Percentiles rank a stretch among this genome's conserved stretches.
Conservation (phyloP, 2,329 filamentous ascomycete genomes). For the Myrmaecium sp. region DNA sequence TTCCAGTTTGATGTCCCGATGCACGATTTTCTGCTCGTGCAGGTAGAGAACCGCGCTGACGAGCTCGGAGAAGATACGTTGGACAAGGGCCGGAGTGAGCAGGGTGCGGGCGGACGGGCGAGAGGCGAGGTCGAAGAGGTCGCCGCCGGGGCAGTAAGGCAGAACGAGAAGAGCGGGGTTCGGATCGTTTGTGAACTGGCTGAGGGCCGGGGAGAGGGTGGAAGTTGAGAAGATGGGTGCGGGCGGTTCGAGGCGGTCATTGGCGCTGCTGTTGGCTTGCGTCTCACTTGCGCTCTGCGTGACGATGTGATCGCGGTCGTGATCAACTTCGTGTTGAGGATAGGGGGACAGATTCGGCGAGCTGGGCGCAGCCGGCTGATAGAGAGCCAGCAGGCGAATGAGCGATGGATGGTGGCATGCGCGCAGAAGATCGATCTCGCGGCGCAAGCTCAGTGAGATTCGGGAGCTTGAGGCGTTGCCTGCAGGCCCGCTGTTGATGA, state of each 20-base stretch:
- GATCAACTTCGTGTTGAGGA: too few species aligned
- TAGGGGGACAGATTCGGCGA: too few species aligned
- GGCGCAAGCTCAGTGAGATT: constrained; percentile 81
- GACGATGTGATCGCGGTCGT: too few species aligned
- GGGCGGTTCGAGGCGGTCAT: too few species aligned
- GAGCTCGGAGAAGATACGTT: constrained; percentile 79
- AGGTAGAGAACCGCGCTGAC: constrained; percentile 75
- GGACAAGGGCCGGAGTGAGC: constrained; percentile 51
- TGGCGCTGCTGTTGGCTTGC: too few species aligned
- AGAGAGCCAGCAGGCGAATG: constrained; percentile 77
- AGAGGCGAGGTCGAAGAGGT: constrained; percentile 84
- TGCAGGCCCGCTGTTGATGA: constrained; percentile 86
- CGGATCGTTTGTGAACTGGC: constrained; percentile 76
- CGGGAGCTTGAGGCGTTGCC: constrained; percentile 87
- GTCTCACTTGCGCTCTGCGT: too few species aligned
- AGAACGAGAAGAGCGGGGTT: constrained; percentile 71
- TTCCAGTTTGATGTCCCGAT: constrained; percentile 95
- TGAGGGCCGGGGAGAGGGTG: too few species aligned
- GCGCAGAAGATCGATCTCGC: constrained; percentile 88
- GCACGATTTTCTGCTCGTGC: constrained; percentile 73
- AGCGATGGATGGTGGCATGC: constrained; percentile 76
- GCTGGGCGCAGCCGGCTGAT: too few species aligned
- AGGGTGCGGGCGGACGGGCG: constrained; percentile 49
- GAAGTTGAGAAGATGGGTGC: too few species aligned
- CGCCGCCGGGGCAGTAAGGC: constrained; percentile 83